Conservation (phyloP, 2,329 filamentous ascomycete species). For the Grosmannia penicillata region DNA sequence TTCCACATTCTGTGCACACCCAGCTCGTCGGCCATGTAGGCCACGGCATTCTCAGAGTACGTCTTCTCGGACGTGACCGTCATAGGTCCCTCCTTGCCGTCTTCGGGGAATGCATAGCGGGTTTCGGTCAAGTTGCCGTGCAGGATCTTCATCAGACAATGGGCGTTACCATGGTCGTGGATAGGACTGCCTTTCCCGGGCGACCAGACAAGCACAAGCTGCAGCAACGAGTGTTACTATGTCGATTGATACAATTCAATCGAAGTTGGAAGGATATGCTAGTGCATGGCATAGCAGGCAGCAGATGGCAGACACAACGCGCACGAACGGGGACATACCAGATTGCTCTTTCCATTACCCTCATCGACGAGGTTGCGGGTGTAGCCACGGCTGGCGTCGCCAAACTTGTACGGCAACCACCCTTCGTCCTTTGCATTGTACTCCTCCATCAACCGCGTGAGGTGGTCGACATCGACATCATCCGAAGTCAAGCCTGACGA, state of each 20-base stretch:
- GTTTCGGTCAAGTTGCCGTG: conserved; percentile 69
- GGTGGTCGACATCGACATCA: conserved; percentile 60
- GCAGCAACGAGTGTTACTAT: conserved; percentile 6
- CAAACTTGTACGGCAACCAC: conserved; percentile 63
- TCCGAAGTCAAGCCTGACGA: conserved; percentile 70
- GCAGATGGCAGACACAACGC: neutral
- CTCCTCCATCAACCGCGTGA: conserved; percentile 57
- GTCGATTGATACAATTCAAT: neutral
- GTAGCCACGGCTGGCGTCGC: conserved; percentile 56
- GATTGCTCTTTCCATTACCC: conserved; percentile 53
- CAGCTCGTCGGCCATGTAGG: conserved; percentile 85
- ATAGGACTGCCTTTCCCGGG: conserved; percentile 73
- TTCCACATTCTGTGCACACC: conserved; percentile 77
- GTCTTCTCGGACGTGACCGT: conserved; percentile 50
- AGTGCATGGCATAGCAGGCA: neutral
- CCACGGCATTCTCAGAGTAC: conserved; percentile 58
- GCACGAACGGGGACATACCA: conserved; percentile 28
- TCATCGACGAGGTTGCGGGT: conserved; percentile 83
- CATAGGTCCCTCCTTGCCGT: conserved; percentile 38
- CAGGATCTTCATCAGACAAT: conserved; percentile 86
- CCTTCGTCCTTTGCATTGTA: conserved; percentile 56
- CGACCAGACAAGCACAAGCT: conserved; percentile 82
- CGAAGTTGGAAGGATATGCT: neutral
- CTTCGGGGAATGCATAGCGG: conserved; percentile 57
- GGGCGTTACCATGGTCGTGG: conserved; percentile 78